Evolutionary conservation across 2,329 filamentous ascomycete species (phyloP).

Genomic region (Apiospora saccharicola): DNA sequence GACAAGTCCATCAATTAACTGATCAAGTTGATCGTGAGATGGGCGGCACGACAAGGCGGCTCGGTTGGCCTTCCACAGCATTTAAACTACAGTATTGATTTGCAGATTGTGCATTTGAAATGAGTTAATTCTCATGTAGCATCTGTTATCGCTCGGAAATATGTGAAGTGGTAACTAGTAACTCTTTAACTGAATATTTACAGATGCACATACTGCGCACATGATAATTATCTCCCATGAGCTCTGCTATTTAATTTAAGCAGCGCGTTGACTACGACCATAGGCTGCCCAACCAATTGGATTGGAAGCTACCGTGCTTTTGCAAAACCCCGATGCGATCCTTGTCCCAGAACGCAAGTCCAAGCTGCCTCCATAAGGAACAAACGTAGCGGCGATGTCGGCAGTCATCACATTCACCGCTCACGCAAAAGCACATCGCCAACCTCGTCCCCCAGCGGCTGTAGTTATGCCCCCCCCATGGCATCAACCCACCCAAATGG

Average conservation of each 20-base stretch:
- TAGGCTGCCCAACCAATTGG: neutral
- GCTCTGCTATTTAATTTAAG: no score
- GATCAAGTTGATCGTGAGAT: neutral
- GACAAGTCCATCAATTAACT: neutral
- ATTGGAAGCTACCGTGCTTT: neutral
- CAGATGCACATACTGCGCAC: no score
- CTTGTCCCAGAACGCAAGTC: neutral
- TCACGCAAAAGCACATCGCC: neutral
- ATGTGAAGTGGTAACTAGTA: no score
- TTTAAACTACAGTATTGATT: no score
- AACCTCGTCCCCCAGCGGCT: neutral
- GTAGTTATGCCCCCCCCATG: neutral
- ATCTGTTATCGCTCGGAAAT: no score
- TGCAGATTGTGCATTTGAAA: no score
- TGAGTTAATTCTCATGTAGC: no score
- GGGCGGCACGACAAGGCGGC: no score
- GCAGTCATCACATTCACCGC: neutral
- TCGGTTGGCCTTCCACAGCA: no score
- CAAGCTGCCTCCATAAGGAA: neutral
- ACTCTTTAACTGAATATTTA: no score
- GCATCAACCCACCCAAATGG: neutral
- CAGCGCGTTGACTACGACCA: neutral
- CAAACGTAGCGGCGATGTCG: no score
- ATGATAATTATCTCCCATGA: no score
- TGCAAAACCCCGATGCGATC: neutral